phyloP scores from a whole-genome alignment of 305 asterid species.

The Vinca major region DNA sequence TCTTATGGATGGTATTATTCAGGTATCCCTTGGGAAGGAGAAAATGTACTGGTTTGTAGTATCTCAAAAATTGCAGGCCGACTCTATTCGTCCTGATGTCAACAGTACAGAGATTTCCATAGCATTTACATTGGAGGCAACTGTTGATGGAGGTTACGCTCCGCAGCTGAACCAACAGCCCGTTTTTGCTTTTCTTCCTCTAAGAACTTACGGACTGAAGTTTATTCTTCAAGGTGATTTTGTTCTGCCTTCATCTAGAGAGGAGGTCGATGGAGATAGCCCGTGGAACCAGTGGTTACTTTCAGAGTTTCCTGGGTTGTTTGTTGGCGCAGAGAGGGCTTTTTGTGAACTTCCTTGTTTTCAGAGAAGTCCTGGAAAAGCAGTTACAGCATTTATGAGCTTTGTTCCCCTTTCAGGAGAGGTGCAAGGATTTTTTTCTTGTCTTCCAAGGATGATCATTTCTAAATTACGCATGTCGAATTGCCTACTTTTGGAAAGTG shows the following conservation, averaged over 20 bases:
- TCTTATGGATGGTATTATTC: slow-evolving; percentile 59
- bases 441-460: slow-evolving; percentile 71
- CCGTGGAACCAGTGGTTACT: slow-evolving; percentile 98
- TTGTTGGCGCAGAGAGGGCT: slow-evolving; percentile 58
- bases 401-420: slow-evolving; percentile 84
- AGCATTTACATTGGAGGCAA: slow-evolving; percentile 73
- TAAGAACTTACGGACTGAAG: slow-evolving; percentile 85
- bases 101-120: slow-evolving; percentile 69
- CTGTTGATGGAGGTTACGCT: slow-evolving; percentile 41
- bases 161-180: slow-evolving; percentile 78
- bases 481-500: slow-evolving; percentile 70
- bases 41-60: slow-evolving; percentile 86
- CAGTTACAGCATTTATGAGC: slow-evolving; percentile 71
- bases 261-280: slow-evolving; percentile 91
- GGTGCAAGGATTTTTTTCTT: slow-evolving; percentile 85
- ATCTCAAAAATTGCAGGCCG: slow-evolving; percentile 53
- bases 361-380: slow-evolving; percentile 54
- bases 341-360: slow-evolving; percentile 87
- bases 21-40: slow-evolving; percentile 60
- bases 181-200: slow-evolving; percentile 94
- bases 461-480: slow-evolving; percentile 69
- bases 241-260: too few species aligned
- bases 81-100: slow-evolving; percentile 53
- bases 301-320: slow-evolving; percentile 75
- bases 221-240: too few species aligned